Evolutionary conservation across 169 alveolate genomes (phyloP), one percentile per base, ranked within the genome.

Genomic region (Plasmodium relictum): DNA sequence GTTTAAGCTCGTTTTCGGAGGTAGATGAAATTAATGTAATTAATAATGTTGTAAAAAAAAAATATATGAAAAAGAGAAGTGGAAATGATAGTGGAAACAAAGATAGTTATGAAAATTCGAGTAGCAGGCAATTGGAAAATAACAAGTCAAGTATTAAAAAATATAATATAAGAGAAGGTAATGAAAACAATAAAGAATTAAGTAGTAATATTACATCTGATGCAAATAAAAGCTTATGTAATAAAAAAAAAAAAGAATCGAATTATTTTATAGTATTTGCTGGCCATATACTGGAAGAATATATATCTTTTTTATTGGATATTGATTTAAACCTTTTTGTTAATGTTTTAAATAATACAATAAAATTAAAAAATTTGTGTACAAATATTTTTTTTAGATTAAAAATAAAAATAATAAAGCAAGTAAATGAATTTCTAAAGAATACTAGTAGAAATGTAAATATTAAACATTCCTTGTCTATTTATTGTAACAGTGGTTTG

Each of bases 271-370:
- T 83, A 8, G 91, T 83, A 20, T 83, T 83, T 44, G 91, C 73
- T 37, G 91, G 91, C 14, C 91, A 83, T 68, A 83, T 83, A 18
- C 16, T 83, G 48, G 91, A 83, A 48, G 91, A 83, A 56, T 83
- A 83, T 45, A 83, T 83, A 52, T 56, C 91, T n/a, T 83, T 41
- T 50, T 56, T 83, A 68, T 52, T 83, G 54, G 62, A 44, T 83
- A 45, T 83, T 6, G 83, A 83, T 83, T 68, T 83, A 68, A 37
- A 48, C 22, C 12, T 14, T 42, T 41, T 83, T 59, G 20, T 68
- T 7, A 56, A 66, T 22, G 39, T 83, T 54, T 83, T 83, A 62
- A 83, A 41, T 56, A 54, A 68, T 68, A 56, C 44, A 9, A 54
- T 83, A 68, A 83, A 59, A 48, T 59, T 83, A 26, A 68, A 37